phyloP scores from a whole-genome alignment of 331 rosid species.

The Telfairia occidentalis region DNA sequence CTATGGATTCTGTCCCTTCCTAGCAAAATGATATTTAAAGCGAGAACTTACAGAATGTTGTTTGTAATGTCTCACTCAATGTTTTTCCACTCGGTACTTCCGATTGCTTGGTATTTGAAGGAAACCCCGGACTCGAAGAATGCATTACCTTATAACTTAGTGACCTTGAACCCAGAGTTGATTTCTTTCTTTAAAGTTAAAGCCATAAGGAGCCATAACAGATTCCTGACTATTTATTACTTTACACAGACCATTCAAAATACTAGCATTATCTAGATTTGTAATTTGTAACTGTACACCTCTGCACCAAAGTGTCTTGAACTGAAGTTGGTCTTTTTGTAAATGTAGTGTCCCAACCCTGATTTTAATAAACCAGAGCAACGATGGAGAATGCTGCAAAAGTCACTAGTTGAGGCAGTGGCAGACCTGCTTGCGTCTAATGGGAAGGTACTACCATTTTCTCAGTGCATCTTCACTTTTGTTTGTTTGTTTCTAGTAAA shows the following conservation, averaged over 20 bases:
- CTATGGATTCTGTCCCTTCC: neutral
- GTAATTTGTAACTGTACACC: neutral
- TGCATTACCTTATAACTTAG: neutral
- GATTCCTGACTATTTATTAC: neutral
- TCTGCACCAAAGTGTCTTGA: neutral
- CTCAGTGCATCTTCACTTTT: neutral
- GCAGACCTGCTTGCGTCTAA: slow-evolving; percentile 43
- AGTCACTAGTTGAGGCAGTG: slow-evolving; percentile 64
- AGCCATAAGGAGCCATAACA: neutral
- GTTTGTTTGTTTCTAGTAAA: slow-evolving; percentile 7
- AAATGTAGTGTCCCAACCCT: slow-evolving; percentile 74
- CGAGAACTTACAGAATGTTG: neutral
- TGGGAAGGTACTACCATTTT: slow-evolving; percentile 51
- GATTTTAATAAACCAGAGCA: slow-evolving; percentile 73
- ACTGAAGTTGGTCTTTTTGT: slow-evolving; percentile 1
- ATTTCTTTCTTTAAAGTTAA: neutral
- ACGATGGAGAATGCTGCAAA: slow-evolving; percentile 92
- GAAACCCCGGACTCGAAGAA: neutral
- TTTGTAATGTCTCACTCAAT: neutral
- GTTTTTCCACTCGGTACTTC: neutral
- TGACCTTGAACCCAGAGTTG: neutral
- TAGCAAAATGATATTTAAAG: neutral
- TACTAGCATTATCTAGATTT: neutral
- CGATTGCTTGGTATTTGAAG: neutral
- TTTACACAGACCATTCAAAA: neutral